phyloP scores from a whole-genome alignment of 129 eudicot species.

The Oenanthe sinensis region DNA sequence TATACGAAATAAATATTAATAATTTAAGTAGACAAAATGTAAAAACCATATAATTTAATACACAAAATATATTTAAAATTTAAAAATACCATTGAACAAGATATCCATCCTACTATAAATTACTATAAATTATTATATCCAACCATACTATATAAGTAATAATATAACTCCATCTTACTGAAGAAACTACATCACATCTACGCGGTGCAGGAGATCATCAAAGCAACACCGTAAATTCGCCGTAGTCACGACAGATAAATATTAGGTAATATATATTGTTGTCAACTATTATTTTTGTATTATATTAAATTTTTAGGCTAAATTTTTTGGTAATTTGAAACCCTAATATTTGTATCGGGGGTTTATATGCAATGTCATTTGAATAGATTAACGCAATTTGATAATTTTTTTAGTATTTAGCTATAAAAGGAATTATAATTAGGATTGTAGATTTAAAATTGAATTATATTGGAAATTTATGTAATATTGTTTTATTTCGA shows the following conservation, averaged over 20 bases:
- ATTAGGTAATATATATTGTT: not conserved
- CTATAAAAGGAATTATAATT: not conserved
- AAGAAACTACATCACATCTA: too few relatives aligned
- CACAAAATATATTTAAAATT: too few relatives aligned
- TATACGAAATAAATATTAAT: too few relatives aligned
- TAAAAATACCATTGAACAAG: too few relatives aligned
- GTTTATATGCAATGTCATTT: not conserved
- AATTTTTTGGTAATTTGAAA: not conserved
- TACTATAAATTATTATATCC: too few relatives aligned
- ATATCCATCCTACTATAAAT: too few relatives aligned
- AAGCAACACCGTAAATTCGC: too few relatives aligned
- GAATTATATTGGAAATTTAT: not conserved
- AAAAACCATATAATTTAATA: too few relatives aligned
- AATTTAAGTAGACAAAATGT: too few relatives aligned
- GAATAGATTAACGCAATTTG: not conserved
- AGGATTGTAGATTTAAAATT: not conserved
- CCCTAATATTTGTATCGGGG: not conserved
- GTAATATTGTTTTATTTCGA: not conserved
- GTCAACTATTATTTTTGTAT: not conserved
- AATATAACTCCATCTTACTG: too few relatives aligned
- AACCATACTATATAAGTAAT: too few relatives aligned
- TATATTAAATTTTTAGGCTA: not conserved
- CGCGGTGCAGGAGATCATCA: too few relatives aligned
- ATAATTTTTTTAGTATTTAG: not conserved
- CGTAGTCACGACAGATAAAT: not conserved